Evolutionary conservation across 345 rosid species (phyloP).

Genomic region (Gossypium bickii): DNA sequence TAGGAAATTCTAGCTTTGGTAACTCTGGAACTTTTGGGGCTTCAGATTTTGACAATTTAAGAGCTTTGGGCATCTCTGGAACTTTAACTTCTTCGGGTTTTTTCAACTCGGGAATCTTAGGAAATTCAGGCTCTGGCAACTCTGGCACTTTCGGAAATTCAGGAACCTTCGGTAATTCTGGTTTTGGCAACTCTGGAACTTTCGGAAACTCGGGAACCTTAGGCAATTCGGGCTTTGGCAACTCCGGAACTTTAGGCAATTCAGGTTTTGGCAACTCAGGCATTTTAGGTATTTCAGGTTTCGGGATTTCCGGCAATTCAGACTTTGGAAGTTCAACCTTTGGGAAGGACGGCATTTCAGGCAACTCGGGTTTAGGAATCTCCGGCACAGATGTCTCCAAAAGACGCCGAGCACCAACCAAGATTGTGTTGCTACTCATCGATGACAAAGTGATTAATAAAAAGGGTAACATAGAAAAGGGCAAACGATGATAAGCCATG

Average conservation of each 20-base stretch:
- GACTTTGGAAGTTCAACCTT: slow-evolving; percentile 24
- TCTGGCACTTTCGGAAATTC: not conserved
- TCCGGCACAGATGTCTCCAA: not conserved
- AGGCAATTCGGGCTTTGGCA: too few relatives aligned
- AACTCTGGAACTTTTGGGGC: too few relatives aligned
- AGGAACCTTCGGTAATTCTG: not conserved
- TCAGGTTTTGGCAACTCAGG: not conserved
- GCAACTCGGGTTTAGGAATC: slow-evolving; percentile 12
- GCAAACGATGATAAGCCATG: slow-evolving; percentile 6
- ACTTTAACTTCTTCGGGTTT: not conserved
- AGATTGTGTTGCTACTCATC: not conserved
- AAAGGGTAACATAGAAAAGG: not conserved
- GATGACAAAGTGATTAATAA: not conserved
- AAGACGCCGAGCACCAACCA: not conserved
- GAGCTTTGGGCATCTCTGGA: not conserved
- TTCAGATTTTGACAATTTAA: too few relatives aligned
- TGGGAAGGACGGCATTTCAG: not conserved
- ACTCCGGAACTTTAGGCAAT: not conserved
- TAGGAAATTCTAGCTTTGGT: not conserved
- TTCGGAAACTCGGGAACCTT: not conserved
- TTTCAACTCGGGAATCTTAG: not conserved
- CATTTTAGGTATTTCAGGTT: slow-evolving; percentile 26
- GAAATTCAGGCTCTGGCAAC: not conserved
- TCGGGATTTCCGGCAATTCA: slow-evolving; percentile 16
- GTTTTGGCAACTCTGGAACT: not conserved